Evolutionary conservation across 192 early-diverging fungal species (phyloP), one percentile per base, ranked within the genome.

Genomic region (Backusella macrospora): DNA sequence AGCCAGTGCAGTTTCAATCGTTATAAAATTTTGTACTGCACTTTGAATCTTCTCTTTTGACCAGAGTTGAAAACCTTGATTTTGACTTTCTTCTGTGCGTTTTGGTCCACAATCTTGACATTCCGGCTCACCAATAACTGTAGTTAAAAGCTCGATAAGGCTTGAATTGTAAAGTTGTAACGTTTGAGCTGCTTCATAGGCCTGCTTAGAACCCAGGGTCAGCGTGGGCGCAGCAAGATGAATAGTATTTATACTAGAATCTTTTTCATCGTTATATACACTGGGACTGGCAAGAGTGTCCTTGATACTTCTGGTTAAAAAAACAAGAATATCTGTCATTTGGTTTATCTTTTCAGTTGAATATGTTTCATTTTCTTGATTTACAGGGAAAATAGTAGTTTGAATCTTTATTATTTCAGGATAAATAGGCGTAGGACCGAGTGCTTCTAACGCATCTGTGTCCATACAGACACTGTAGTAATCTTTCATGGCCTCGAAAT

Each of bases 201-300:
- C 89, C 42, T 91, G 84, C 39, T 86, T 91, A 29, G 88, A 86
- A 16, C 89, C 88, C 44, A 91, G 63, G 37, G 78, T 83, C 15
- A 91, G 77, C 5, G 86, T 86, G 34, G 42, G 70, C 72, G 90
- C 87, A 8, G 29, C 64, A 37, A 93, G 40, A 37, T 62, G 46
- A 40, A 93, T 76, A 0, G 80, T 78, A 67, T 87, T 89, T 10
- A 64, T 26, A 47, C 82, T 76, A 6, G 91, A 91, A 29, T 89
- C 74, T 68, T 90, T 89, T 39, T 84, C 78, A 73, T 92, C 87
- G 2, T 79, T 67, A 29, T 78, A 81, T 8, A 89, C 84, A 66
- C 55, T 71, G 62, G 91, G 82, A 38, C 66, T 68, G 6, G 89
- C 83, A 29, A 91, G 76, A 10, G 88, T 65, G 12, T 68, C 40